phyloP scores from a whole-genome alignment of 2,329 filamentous ascomycete species.

The Meredithiella fracta region DNA sequence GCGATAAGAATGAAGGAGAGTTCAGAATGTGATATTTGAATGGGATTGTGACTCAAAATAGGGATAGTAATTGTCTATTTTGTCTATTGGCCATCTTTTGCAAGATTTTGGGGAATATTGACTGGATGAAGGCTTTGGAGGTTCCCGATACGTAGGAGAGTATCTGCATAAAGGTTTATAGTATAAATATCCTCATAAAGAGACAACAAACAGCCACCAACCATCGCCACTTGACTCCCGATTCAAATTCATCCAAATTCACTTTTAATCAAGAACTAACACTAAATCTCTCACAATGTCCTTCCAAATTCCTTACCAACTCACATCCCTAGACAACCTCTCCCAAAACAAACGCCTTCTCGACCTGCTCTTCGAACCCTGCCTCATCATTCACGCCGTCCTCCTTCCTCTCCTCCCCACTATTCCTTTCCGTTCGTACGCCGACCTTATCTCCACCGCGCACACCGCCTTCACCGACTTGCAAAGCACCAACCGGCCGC shows the following conservation, averaged over 20 bases:
- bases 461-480: conserved; percentile 46
- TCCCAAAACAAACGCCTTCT: conserved; percentile 41
- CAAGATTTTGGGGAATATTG: too few species aligned
- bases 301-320: too few species aligned
- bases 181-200: neutral
- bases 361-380: conserved; percentile 75
- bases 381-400: conserved; percentile 53
- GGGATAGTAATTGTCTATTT: neutral
- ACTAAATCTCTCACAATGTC: too few species aligned
- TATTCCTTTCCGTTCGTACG: conserved; percentile 46
- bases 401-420: conserved; percentile 48
- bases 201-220: neutral
- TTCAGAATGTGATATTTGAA: too few species aligned
- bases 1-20: neutral
- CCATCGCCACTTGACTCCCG: neutral
- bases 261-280: too few species aligned
- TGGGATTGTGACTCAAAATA: neutral
- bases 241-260: neutral
- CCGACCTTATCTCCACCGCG: conserved; percentile 46
- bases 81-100: too few species aligned
- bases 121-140: too few species aligned
- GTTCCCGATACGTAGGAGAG: too few species aligned
- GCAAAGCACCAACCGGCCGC: conserved; percentile 27
- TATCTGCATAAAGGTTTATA: too few species aligned
- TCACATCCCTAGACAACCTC: conserved; percentile 39